Percentiles rank a stretch among this genome's conserved stretches.
phyloP scores from a whole-genome alignment of 371 early-diverging fungal genomes.

The Smittium mucronatum region DNA sequence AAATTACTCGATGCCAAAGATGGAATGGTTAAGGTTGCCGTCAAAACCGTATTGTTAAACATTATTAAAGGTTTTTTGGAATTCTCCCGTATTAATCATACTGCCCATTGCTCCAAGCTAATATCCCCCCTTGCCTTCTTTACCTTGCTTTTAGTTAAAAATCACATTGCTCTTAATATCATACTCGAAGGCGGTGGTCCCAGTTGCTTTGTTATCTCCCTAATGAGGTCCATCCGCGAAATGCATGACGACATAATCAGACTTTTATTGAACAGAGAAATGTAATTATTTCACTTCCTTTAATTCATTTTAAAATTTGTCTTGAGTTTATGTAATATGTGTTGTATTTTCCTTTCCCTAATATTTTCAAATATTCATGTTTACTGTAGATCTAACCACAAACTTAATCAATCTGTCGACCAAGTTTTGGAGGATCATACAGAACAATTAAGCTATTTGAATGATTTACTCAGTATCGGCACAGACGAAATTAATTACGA shows the following conservation, averaged over 20 bases:
- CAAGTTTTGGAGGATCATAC: background rate
- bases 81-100: no score
- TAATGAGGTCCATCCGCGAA: background rate
- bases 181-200: background rate
- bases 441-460: background rate
- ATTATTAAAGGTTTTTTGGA: slow-evolving; percentile 29
- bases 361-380: no score
- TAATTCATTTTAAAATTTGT: no score
- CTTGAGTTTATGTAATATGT: no score
- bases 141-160: background rate
- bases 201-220: background rate
- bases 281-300: background rate
- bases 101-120: no score
- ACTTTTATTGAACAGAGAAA: background rate
- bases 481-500: background rate
- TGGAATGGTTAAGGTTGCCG: slow-evolving; percentile 45
- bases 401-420: background rate
- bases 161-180: background rate
- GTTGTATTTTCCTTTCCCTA: no score
- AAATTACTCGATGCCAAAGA: slow-evolving; percentile 42
- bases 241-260: background rate
- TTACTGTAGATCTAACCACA: background rate
- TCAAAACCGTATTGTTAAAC: slow-evolving; percentile 42
- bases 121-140: no score
- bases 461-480: background rate